A percentile compares a stretch with the other conserved stretches of the same genome.
phyloP scores from a whole-genome alignment of 2,329 filamentous ascomycete genomes.

The Pseudocercospora eumusae region DNA sequence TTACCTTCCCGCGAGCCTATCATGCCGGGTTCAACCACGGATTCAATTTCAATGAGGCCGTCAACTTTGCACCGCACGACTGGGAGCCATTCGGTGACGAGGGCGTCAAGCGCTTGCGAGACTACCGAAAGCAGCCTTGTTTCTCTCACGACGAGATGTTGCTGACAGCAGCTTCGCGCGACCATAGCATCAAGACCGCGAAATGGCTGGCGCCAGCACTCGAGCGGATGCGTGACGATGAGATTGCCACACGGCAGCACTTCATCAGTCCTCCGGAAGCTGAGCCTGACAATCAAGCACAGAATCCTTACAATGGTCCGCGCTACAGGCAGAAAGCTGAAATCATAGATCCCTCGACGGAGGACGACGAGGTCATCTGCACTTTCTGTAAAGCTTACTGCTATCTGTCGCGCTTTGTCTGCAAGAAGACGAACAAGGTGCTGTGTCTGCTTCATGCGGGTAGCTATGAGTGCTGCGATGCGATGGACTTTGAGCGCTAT shows the following conservation, averaged over 20 bases:
- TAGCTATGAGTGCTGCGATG: conserved; percentile 75
- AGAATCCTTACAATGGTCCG: conserved; percentile 36
- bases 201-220: conserved; percentile 93
- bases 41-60: conserved; percentile 98
- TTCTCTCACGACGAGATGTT: conserved; percentile 96
- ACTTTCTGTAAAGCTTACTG: conserved; percentile 87
- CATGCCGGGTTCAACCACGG: conserved; percentile 97
- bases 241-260: conserved; percentile 65
- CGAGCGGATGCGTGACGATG: conserved; percentile 73
- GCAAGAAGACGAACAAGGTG: conserved; percentile 75
- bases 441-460: conserved; percentile 83
- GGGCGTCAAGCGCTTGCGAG: conserved; percentile 81
- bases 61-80: conserved; percentile 93
- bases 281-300: conserved; percentile 47
- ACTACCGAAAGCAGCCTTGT: conserved; percentile 87
- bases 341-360: conserved; percentile 68
- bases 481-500: conserved; percentile 67
- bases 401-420: conserved; percentile 88
- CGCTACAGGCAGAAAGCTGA: conserved; percentile 54
- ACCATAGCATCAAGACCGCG: conserved; percentile 81
- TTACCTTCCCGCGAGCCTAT: conserved; percentile 96
- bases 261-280: conserved; percentile 60
- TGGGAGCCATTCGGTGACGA: conserved; percentile 92
- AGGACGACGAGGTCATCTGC: conserved; percentile 92
- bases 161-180: conserved; percentile 80